Base-by-base conservation (phyloP, 2,329 filamentous ascomycete genomes). In the Hyphodiscus sp. region DNA sequence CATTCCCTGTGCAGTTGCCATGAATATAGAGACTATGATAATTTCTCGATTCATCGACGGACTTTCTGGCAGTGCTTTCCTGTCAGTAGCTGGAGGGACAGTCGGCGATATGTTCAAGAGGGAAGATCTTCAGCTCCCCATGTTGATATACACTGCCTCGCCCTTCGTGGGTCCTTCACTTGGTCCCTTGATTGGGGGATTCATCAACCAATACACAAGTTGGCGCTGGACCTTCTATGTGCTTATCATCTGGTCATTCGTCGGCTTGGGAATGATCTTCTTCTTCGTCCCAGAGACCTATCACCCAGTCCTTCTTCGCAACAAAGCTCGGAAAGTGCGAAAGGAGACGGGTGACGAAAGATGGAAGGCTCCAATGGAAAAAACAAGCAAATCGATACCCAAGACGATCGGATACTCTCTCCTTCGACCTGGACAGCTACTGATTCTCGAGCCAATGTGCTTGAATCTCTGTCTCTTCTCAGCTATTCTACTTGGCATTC, bases 201-300 rank as follows among this genome's bases (percentile, higher is more conserved):
- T 95, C 68, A 90, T 95, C 68, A 92, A 92, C 68, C 81, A 86
- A 61, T 82, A 85, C 62, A 78, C 77, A 2, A 73, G 75, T 52
- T 96, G 90, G 86, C 75, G 87, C 50, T 94, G 88, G 88, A 87
- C 85, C 0, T 91, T 94, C 69, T 96, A 91, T 66, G 78, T 91
- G 3, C 74, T 95, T 55, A 71, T 95, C 49, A 95, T 96, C 49
- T 95, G 89, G 90, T 78, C 83, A 1, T 81, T 76, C n/a, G 70
- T 75, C 8, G 71, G 90, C 63, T 76, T 89, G 48, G 66, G 77
- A 11, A 72, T 82, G 55, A 84, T 96, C 50, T 66, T 84, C 33
- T 67, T 89, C 33, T 75, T 91, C 44, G 89, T 96, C 2, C 91
- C 91, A 5, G 91, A 96, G 73, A 96, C 91, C 1, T 96, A 94